Evolutionary conservation across 2,329 filamentous ascomycete genomes (phyloP), one percentile per base, ranked within the genome.

Genomic region (Didymella arachidicola): DNA sequence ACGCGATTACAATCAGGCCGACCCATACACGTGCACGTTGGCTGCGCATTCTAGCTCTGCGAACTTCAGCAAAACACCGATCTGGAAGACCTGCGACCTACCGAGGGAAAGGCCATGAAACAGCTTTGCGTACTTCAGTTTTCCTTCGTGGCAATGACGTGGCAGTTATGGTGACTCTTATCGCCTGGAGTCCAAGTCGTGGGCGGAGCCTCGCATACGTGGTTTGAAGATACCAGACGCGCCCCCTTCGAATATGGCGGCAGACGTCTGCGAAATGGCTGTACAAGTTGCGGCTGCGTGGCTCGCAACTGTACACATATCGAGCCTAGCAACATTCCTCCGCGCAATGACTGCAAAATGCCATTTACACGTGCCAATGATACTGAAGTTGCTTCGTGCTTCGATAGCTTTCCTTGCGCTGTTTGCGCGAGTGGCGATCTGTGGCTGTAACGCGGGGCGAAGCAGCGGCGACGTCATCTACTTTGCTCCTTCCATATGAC

Each of bases 351-450:
- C 8, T 34, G 39, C 34, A 54, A 32, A 10, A 3, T 34, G 14
- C 26, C 22, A 41, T 39, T 56, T 59, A 54, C 62, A 63, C 59
- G 57, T 60, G 59, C 32, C 29, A 59, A 46, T 29, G 32, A 25
- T 42, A 30, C 18, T 43, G 18, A 42, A 19, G 16, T 26, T 27
- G 27, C 43, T n/a, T 25, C 12, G 22, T 49, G 58, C 46, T 68
- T 67, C 65, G 46, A 66, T 60, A 65, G 68, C 59, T 44, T 69
- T 69, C 64, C 59, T 60, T 62, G 52, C 57, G 57, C 49, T 49
- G 53, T 46, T 59, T 61, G 59, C 60, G 60, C 59, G 58, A 54
- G 19, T 62, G 59, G 60, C 50, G 58, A 48, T 58, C 47, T 51
- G 61, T 60, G 57, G 57, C 57, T 60, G 57, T 55, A 49, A 27